Evolutionary conservation across 306 rosid genomes (phyloP).

Genomic region (Gillenia trifoliata): DNA sequence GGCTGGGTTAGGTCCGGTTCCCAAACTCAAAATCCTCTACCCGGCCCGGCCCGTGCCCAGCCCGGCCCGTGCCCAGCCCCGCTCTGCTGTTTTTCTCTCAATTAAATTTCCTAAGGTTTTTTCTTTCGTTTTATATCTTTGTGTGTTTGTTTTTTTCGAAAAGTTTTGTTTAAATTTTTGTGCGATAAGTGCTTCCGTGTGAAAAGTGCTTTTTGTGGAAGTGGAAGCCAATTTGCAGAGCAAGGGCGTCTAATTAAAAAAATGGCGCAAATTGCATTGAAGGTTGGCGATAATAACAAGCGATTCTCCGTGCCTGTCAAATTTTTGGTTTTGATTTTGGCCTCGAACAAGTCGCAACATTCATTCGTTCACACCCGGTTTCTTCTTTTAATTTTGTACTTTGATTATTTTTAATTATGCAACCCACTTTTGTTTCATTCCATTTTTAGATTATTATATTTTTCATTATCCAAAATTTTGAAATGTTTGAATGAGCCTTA

Average conservation of each 20-base stretch:
- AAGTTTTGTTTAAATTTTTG: background rate
- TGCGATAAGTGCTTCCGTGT: background rate
- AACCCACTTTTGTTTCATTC: background rate
- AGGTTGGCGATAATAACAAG: conserved; percentile 71
- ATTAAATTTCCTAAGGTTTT: too few species aligned
- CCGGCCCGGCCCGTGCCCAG: too few species aligned
- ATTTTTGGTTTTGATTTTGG: conserved; percentile 59
- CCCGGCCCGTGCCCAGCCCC: too few species aligned
- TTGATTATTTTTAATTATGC: too few species aligned
- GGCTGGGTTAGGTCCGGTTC: too few species aligned
- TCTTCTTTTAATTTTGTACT: background rate
- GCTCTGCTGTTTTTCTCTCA: background rate
- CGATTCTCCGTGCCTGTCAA: conserved; percentile 99
- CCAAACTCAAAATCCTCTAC: too few species aligned
- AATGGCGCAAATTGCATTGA: conserved; percentile 84
- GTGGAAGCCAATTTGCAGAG: conserved; percentile 94
- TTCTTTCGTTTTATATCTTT: background rate
- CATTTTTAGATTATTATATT: too few species aligned
- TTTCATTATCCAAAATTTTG: too few species aligned
- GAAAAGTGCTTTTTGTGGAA: background rate
- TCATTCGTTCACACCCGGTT: background rate
- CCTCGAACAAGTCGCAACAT: conserved; percentile 98
- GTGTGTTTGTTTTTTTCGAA: background rate
- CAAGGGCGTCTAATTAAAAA: conserved; percentile 50
- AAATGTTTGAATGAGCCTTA: too few species aligned